Conservation (phyloP, 2,329 filamentous ascomycete genomes). For the Colletotrichum navitas region DNA sequence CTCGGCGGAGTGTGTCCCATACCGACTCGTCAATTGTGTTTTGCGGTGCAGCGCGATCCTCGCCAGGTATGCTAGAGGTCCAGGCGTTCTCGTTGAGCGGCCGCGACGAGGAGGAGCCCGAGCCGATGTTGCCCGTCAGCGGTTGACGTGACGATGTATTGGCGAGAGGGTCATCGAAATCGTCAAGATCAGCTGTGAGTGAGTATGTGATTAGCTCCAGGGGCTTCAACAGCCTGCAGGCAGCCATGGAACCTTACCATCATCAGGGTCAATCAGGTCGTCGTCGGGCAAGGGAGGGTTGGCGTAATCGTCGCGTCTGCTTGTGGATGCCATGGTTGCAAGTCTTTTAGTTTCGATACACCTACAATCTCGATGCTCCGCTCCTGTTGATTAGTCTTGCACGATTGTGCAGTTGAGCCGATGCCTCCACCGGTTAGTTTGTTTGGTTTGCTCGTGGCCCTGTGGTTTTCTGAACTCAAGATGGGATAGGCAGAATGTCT, state of each 20-base stretch:
- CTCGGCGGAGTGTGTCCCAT: conserved; percentile 95
- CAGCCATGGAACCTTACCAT: conserved; percentile 66
- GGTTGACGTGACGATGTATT: conserved; percentile 79
- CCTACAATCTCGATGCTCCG: neutral
- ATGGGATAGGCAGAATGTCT: conserved; percentile 11
- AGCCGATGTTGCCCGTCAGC: conserved; percentile 85
- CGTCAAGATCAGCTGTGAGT: conserved; percentile 81
- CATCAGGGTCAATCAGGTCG: conserved; percentile 83
- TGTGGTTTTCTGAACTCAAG: neutral
- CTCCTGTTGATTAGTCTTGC: accelerated
- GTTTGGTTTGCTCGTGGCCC: neutral
- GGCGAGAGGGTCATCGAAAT: conserved; percentile 89
- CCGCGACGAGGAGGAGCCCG: conserved; percentile 63
- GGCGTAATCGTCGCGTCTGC: conserved; percentile 68
- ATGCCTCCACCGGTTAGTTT: neutral
- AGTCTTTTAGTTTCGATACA: neutral
- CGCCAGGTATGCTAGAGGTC: conserved; percentile 89
- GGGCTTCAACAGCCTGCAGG: neutral
- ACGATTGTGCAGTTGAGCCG: neutral
- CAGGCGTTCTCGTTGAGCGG: conserved; percentile 82
- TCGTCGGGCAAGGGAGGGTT: conserved; percentile 73
- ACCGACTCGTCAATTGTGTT: conserved; percentile 98
- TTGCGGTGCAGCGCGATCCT: conserved; percentile 88
- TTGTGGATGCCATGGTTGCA: conserved; percentile 60
- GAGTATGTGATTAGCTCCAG: neutral